Evolutionary conservation across 257 asterid genomes (phyloP).

Genomic region (Primulina huaijiensis): DNA sequence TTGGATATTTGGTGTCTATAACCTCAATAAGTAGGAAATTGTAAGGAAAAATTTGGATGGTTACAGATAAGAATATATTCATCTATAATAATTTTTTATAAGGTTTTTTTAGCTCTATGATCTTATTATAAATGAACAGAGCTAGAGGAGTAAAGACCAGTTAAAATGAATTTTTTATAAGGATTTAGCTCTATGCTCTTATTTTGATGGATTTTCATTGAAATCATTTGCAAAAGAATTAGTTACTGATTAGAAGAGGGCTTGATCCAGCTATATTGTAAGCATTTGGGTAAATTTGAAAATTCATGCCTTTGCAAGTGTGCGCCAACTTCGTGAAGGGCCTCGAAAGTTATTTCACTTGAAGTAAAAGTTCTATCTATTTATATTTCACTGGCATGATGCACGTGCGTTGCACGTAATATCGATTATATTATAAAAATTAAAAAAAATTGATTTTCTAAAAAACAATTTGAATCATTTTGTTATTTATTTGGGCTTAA

Average conservation of each 20-base stretch:
- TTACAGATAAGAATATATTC: not conserved
- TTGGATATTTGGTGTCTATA: not conserved
- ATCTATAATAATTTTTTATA: not conserved
- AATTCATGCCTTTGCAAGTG: not conserved
- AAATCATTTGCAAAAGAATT: not conserved
- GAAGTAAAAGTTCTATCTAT: constrained; percentile 2
- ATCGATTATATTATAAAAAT: too few relatives aligned
- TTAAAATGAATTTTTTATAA: not conserved
- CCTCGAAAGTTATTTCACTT: not conserved
- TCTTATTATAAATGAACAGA: not conserved
- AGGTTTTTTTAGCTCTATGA: not conserved
- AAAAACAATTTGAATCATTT: too few relatives aligned
- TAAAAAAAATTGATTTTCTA: too few relatives aligned
- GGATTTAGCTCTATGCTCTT: too few relatives aligned
- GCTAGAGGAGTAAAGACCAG: not conserved
- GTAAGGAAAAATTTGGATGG: not conserved
- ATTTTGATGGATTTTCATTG: too few relatives aligned
- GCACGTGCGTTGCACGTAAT: too few relatives aligned
- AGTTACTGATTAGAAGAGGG: not conserved
- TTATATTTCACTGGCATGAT: not conserved
- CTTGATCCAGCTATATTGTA: not conserved
- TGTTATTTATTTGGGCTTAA: too few relatives aligned
- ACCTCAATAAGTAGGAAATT: constrained; percentile 1
- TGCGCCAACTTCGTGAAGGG: not conserved
- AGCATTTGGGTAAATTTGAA: constrained; percentile 6